Evolutionary conservation across 208 protist species (phyloP), one percentile per base, ranked within the genome.

Genomic region (Leishmania arabica): DNA sequence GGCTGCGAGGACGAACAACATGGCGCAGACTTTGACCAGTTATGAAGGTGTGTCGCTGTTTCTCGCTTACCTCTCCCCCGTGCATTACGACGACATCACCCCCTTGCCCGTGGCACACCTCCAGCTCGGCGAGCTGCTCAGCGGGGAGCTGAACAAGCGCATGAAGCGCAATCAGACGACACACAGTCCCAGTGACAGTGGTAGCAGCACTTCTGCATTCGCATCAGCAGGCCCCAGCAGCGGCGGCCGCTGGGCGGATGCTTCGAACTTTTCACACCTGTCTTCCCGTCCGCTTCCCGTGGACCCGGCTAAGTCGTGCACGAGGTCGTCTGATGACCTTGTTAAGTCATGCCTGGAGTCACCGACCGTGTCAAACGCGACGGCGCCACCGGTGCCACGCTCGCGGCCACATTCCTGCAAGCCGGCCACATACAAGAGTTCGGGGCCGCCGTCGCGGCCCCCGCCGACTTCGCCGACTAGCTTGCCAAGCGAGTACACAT

Each of bases 21-120:
- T 75, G 8, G 64, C 60, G 56, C 45, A 34, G 65, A 21, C 60
- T 9, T 77, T 73, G 15, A 78, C 68, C 24, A 62, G 62, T 17
- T 73, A 62, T 69, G 58, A 78, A 56, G 81, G 64, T 54, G 76
- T 95, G 51, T 90, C 86, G 54, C 82, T 97, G 21, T 97, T 97
- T 78, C 87, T 97, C 53, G 82, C 88, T 17, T 97, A 97, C 83
- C 78, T 90, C 11, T 75, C 85, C 11, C 91, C 92, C 15, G 91
- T 97, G 80, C 94, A 97, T 86, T 97, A 92, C 84, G 87, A 97
- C 69, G 93, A 97, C 79, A 86, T 97, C 76, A 89, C 82, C 49
- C 85, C 87, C 17, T 82, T 72, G 11, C 83, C 77, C 3, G 83
- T 89, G 2, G 72, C 76, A 70, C 75, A 64, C 9, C 68, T 93